Conservation (phyloP, 2,329 filamentous ascomycete species). For the Alternaria dauci region DNA sequence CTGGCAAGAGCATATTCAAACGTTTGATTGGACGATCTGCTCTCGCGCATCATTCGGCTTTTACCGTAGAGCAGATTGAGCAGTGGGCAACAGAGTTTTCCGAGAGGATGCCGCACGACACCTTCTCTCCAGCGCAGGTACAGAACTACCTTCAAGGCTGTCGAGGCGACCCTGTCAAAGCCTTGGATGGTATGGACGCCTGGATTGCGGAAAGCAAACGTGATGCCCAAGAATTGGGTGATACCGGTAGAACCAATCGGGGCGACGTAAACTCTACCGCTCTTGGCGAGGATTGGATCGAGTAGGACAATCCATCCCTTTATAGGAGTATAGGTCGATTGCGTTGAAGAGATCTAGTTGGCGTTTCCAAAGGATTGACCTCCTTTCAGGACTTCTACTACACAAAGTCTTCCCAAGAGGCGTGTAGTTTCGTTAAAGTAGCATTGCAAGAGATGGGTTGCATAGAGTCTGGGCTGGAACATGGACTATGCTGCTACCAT, state of each 20-base stretch:
- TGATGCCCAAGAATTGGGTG: background rate
- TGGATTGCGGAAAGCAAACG: slow-evolving; percentile 31
- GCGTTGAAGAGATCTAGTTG: background rate
- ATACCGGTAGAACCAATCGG: background rate
- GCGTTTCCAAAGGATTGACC: background rate
- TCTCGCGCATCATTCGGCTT: slow-evolving; percentile 26
- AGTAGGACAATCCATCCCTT: background rate
- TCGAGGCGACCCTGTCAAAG: slow-evolving; percentile 36
- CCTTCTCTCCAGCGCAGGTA: slow-evolving; percentile 44
- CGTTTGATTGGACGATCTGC: slow-evolving; percentile 41
- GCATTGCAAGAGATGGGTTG: background rate
- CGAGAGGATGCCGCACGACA: slow-evolving; percentile 35
- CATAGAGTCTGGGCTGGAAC: background rate
- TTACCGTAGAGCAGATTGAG: slow-evolving; percentile 32
- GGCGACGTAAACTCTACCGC: background rate
- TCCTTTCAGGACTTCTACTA: too few relatives aligned
- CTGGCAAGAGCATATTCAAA: slow-evolving; percentile 39
- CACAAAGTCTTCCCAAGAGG: background rate
- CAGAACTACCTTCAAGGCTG: slow-evolving; percentile 43
- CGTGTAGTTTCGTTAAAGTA: background rate
- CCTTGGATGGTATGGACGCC: slow-evolving; percentile 26
- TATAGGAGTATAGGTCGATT: background rate
- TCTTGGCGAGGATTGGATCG: background rate
- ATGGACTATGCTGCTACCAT: background rate
- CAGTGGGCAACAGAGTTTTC: slow-evolving; percentile 36